Conservation (phyloP, 176 grass and related monocot species). For the Saccharum officinarum region DNA sequence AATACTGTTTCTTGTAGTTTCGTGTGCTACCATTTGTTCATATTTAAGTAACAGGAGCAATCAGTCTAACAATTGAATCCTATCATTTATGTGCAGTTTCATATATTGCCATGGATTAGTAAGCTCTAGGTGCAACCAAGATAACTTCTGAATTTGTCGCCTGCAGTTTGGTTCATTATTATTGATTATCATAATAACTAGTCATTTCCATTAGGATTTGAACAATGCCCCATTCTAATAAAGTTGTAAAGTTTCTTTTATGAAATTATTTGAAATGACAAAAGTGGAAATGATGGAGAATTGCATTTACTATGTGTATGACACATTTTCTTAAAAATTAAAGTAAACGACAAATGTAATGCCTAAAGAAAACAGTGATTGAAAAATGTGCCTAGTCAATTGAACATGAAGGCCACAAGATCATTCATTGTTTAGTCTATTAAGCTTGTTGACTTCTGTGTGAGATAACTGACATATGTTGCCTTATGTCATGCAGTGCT, state of each 20-base stretch:
- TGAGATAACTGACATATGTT: not conserved
- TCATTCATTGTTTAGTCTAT: not conserved
- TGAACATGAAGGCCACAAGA: too few species aligned
- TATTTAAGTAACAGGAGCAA: not conserved
- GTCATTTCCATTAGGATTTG: not conserved
- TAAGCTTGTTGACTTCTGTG: not conserved
- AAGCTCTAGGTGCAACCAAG: not conserved
- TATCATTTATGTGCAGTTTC: not conserved
- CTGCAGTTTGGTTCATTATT: not conserved
- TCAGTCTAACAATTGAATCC: not conserved
- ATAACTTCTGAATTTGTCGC: not conserved
- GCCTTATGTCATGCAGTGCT: constrained; percentile 46
- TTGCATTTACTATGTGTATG: too few species aligned
- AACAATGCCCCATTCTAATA: not conserved
- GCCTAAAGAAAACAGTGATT: too few species aligned
- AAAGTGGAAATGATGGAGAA: too few species aligned
- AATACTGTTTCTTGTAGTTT: not conserved
- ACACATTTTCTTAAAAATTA: too few species aligned
- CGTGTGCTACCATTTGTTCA: not conserved
- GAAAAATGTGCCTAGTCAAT: too few species aligned
- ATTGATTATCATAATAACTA: not conserved
- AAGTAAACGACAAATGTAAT: too few species aligned
- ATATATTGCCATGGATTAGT: not conserved
- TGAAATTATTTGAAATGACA: too few species aligned
- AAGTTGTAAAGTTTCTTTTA: not conserved